Evolutionary conservation across 495 filamentous ascomycete species (phyloP).

Genomic region (Aspergillus bertholletiae): DNA sequence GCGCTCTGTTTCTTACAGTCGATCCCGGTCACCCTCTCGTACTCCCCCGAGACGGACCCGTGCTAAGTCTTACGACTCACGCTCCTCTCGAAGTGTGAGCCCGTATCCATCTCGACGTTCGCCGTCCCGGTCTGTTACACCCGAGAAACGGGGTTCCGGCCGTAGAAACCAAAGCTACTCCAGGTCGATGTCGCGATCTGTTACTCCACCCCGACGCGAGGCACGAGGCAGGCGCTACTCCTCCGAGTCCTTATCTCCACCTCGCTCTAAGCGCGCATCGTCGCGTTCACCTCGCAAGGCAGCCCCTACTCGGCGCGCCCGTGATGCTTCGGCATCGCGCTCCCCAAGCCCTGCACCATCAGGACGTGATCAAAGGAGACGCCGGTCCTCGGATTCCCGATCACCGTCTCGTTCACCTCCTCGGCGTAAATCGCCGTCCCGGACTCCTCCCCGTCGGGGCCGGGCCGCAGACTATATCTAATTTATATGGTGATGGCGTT

Average conservation of each 20-base stretch:
- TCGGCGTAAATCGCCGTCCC: conserved; percentile 12
- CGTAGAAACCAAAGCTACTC: conserved; percentile 28
- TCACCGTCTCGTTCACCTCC: conserved; percentile 21
- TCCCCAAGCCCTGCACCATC: conserved; percentile 25
- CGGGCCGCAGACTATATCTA: conserved; percentile 6
- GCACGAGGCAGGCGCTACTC: conserved; percentile 16
- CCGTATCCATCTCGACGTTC: conserved; percentile 28
- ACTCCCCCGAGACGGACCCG: conserved; percentile 26
- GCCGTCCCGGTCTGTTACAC: conserved; percentile 32
- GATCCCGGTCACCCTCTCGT: conserved; percentile 28
- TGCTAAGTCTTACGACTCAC: conserved; percentile 25
- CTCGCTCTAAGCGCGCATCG: conserved; percentile 20
- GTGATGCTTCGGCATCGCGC: conserved; percentile 15
- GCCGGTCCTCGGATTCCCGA: conserved; percentile 23
- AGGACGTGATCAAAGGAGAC: conserved; percentile 15
- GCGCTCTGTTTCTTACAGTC: conserved; percentile 33
- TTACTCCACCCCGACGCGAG: conserved; percentile 28
- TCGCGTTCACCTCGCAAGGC: conserved; percentile 22
- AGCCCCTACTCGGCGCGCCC: conserved; percentile 8
- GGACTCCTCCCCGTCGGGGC: conserved; percentile 29
- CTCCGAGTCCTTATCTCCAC: conserved; percentile 28
- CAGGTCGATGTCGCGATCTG: conserved; percentile 31
- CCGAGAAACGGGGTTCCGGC: conserved; percentile 19
- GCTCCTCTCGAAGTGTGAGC: conserved; percentile 25
- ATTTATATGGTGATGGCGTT: neutral